Evolutionary conservation across 352 stramenopile genomes (phyloP).

Genomic region (Phytophthora tubulina): DNA sequence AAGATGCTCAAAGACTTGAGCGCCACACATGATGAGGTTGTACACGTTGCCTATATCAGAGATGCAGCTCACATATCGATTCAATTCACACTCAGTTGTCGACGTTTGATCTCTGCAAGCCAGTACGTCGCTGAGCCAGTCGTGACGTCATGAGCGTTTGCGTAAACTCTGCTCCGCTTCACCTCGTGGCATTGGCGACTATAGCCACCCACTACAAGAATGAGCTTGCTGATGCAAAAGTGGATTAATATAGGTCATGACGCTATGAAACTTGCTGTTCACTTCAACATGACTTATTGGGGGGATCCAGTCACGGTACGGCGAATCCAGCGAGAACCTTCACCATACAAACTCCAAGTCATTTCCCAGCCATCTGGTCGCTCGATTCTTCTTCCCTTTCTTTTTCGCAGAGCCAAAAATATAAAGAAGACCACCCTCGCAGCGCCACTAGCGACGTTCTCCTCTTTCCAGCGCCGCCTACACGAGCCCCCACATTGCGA

Average conservation of each 20-base stretch:
- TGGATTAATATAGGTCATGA: no score
- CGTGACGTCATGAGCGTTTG: no score
- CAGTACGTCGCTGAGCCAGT: not conserved
- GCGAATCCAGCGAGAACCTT: constrained; percentile 6
- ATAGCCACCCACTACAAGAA: not conserved
- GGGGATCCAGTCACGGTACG: constrained; percentile 10
- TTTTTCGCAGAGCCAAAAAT: constrained; percentile 37
- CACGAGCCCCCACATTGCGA: constrained; percentile 11
- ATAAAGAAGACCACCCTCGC: constrained; percentile 10
- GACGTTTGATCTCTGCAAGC: not conserved
- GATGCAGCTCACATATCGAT: no score
- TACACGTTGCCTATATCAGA: not conserved
- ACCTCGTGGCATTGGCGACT: no score
- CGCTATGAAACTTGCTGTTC: not conserved
- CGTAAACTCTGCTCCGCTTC: no score
- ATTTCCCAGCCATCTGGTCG: constrained; percentile 7
- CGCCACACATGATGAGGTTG: not conserved
- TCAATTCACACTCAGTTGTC: no score
- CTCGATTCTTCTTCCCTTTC: constrained; percentile 37
- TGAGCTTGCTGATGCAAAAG: not conserved
- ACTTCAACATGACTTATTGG: constrained; percentile 10
- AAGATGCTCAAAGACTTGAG: not conserved
- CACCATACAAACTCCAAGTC: constrained; percentile 35
- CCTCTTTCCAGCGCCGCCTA: constrained; percentile 5
- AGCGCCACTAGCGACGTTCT: constrained; percentile 1